These are phyloP conservation scores for Fusarium sublunatum DNA, from an alignment of 2,329 filamentous ascomycete species.

Conservation along the genomic window DNA sequence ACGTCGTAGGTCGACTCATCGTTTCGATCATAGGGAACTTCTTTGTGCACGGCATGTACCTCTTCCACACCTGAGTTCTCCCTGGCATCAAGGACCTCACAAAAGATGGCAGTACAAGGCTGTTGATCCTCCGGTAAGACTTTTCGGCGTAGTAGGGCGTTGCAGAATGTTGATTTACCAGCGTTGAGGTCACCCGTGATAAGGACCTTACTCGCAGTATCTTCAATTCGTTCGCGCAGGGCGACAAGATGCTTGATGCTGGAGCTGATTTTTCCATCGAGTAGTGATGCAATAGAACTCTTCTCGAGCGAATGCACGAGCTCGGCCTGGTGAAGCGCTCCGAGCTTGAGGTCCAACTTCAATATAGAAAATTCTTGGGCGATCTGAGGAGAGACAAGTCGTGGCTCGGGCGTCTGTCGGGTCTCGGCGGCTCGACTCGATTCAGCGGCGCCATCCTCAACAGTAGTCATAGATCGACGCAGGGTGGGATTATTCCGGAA, in stretches of 20 bases:
- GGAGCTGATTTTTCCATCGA: constrained; percentile 94
- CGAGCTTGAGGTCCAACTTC: constrained; percentile 93
- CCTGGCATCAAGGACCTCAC: constrained; percentile 91
- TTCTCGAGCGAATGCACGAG: constrained; percentile 96
- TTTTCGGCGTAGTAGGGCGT: constrained; percentile 92
- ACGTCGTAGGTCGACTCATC: constrained; percentile 96
- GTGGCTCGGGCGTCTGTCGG: constrained; percentile 74
- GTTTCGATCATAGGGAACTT: constrained; percentile 82
- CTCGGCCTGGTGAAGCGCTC: constrained; percentile 85
- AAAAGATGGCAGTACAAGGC: constrained; percentile 98
- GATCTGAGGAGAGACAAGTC: constrained; percentile 90
- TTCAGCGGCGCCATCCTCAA: constrained; percentile 69
- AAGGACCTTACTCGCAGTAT: constrained; percentile 95
- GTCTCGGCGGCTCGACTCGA: constrained; percentile 78
- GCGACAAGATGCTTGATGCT: constrained; percentile 91
- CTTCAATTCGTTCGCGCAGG: constrained; percentile 92
- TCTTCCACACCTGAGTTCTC: constrained; percentile 94
- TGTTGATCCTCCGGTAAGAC: constrained; percentile 96
- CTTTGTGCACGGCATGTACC: constrained; percentile 92
- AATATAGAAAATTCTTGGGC: constrained; percentile 95
- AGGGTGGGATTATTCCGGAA: constrained; percentile 65
- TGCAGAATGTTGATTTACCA: constrained; percentile 98
- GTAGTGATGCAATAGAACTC: constrained; percentile 84
- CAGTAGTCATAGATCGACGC: constrained; percentile 77
- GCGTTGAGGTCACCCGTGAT: constrained; percentile 97